Evolutionary conservation across 345 rosid genomes (phyloP).

Genomic region (Acer negundo): DNA sequence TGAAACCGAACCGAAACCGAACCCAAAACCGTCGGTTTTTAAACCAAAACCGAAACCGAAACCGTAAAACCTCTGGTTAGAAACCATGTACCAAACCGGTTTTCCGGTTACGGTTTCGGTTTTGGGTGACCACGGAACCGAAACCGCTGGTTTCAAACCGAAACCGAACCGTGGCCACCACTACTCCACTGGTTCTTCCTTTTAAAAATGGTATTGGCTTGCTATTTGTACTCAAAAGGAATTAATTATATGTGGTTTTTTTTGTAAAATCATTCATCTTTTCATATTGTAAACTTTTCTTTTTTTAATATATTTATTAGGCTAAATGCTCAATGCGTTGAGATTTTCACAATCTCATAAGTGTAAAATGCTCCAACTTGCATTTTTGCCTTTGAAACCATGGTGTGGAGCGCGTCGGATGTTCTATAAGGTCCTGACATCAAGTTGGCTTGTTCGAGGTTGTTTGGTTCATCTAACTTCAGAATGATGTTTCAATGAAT

Average conservation of each 20-base stretch:
- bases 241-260: neutral
- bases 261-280: neutral
- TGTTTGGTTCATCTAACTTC: neutral
- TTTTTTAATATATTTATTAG: neutral
- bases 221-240: neutral
- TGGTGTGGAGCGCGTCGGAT: neutral
- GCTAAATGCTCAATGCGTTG: neutral
- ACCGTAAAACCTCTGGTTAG: too few species aligned
- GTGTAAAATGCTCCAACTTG: constrained; percentile 3
- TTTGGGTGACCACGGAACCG: too few species aligned
- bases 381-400: neutral
- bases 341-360: neutral
- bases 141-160: too few species aligned
- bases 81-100: too few species aligned
- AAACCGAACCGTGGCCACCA: too few species aligned
- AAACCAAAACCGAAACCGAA: too few species aligned
- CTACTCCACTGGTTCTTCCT: neutral
- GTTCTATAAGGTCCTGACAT: neutral
- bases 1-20: too few species aligned
- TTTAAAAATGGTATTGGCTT: neutral
- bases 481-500: constrained; percentile 1
- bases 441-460: neutral
- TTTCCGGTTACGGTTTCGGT: too few species aligned
- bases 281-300: neutral
- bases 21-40: too few species aligned